A percentile compares a stretch with the other conserved stretches of the same genome.
These are phyloP conservation scores for Backusella sp. DNA, from an alignment of 192 early-diverging fungal species.

Conservation along the genomic window DNA sequence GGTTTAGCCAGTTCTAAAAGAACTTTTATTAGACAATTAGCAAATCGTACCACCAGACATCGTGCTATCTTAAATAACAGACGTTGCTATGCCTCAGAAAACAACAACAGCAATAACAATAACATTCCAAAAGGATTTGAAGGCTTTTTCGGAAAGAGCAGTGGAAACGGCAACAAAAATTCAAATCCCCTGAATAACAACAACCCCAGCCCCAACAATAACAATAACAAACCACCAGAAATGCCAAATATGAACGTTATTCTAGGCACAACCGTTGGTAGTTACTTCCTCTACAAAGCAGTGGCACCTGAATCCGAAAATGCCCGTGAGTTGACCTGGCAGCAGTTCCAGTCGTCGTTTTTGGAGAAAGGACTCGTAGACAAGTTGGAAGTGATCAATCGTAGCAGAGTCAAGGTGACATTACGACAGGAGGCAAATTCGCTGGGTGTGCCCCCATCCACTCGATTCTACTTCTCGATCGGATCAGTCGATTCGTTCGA, in stretches of 20 bases:
- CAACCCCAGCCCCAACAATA: neutral
- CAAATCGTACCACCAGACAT: neutral
- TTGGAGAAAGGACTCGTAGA: constrained; percentile 92
- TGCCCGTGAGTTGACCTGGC: constrained; percentile 80
- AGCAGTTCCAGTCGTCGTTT: constrained; percentile 84
- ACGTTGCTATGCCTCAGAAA: constrained; percentile 1
- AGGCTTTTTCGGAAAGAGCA: constrained; percentile 60
- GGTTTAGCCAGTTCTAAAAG: constrained; percentile 2
- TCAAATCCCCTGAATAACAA: constrained; percentile 7
- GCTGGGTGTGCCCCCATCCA: constrained; percentile 24
- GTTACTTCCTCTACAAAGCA: constrained; percentile 49
- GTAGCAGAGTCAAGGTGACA: constrained; percentile 76
- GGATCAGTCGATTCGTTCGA: constrained; percentile 95
- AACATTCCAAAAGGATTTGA: constrained; percentile 68
- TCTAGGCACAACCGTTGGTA: constrained; percentile 42
- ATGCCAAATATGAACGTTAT: constrained; percentile 45
- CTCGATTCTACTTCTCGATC: constrained; percentile 80
- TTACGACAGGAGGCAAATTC: constrained; percentile 63
- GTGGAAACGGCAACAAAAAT: constrained; percentile 8
- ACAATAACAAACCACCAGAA: constrained; percentile 22
- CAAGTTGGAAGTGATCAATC: constrained; percentile 84
- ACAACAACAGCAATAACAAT: neutral
- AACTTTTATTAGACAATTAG: neutral
- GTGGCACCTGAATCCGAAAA: constrained; percentile 40
- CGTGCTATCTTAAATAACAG: constrained; percentile 5